These are phyloP conservation scores for Thermothelomyces thermophilus DNA, from an alignment of 2,329 filamentous ascomycete genomes.

Conservation along the genomic window DNA sequence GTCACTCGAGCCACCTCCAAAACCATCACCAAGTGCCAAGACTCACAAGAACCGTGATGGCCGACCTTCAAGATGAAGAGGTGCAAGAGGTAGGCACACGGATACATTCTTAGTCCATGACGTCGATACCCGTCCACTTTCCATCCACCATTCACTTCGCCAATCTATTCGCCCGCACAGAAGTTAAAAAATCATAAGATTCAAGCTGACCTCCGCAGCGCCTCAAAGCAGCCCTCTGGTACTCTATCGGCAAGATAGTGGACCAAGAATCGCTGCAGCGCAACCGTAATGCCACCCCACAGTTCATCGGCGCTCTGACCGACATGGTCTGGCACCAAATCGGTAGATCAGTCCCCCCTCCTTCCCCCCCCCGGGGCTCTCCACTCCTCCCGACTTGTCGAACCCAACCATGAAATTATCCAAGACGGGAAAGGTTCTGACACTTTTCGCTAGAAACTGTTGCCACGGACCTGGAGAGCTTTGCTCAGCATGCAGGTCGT, in stretches of 20 bases:
- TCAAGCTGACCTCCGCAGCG: constrained; percentile 43
- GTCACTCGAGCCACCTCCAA: not conserved
- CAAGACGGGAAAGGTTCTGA: not conserved
- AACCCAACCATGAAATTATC: not conserved
- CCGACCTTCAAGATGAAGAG: constrained; percentile 24
- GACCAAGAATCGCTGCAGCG: constrained; percentile 71
- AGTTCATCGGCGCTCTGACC: constrained; percentile 80
- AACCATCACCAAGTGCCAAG: constrained; percentile 12
- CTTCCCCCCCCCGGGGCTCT: not conserved
- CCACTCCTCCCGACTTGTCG: not conserved
- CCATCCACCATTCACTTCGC: not conserved
- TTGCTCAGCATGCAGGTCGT: constrained; percentile 69
- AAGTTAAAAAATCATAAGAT: too few species aligned
- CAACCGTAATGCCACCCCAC: constrained; percentile 79
- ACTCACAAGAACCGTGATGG: constrained; percentile 20
- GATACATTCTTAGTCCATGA: not conserved
- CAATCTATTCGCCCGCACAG: too few species aligned
- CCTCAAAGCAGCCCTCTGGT: constrained; percentile 80
- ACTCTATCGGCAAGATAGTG: constrained; percentile 76
- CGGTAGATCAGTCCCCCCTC: constrained; percentile 44
- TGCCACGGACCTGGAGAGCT: constrained; percentile 50
- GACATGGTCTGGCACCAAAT: constrained; percentile 86
- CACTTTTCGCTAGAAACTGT: constrained; percentile 41
- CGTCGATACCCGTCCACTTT: not conserved
- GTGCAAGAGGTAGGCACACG: constrained; percentile 24